Conservation (phyloP, 306 rosid genomes). For the Cicer cuneatum region DNA sequence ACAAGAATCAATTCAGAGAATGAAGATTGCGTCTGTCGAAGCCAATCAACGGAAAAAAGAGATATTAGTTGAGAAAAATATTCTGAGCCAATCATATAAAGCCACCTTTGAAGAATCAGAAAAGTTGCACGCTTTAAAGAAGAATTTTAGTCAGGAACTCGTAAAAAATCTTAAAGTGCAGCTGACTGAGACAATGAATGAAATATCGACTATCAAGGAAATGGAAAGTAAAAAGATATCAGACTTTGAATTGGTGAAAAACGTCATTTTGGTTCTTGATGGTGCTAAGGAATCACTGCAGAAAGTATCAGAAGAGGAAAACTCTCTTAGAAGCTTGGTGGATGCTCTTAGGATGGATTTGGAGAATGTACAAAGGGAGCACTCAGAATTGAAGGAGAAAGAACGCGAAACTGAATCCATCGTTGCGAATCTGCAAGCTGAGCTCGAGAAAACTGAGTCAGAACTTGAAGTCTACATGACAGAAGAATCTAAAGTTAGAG, state of each 20-base stretch:
- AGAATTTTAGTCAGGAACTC: constrained; percentile 63
- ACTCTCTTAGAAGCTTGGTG: constrained; percentile 67
- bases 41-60: constrained; percentile 68
- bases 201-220: constrained; percentile 72
- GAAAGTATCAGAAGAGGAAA: constrained; percentile 88
- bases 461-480: constrained; percentile 77
- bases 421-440: constrained; percentile 71
- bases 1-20: constrained; percentile 71
- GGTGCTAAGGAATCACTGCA: constrained; percentile 85
- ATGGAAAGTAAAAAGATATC: constrained; percentile 70
- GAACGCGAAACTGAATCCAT: constrained; percentile 85
- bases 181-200: constrained; percentile 63
- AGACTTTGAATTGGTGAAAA: constrained; percentile 72
- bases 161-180: constrained; percentile 65
- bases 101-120: constrained; percentile 66
- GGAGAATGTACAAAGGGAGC: constrained; percentile 84
- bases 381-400: constrained; percentile 71
- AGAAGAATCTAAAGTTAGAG: constrained; percentile 77
- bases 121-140: constrained; percentile 59
- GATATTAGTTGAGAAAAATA: constrained; percentile 71
- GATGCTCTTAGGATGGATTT: constrained; percentile 77
- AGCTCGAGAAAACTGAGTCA: constrained; percentile 68
- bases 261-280: constrained; percentile 73
- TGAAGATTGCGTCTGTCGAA: constrained; percentile 65
- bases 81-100: constrained; percentile 66